A percentile compares a stretch with the other conserved stretches of the same genome.
Evolutionary conservation across 2,329 filamentous ascomycete genomes (phyloP).

Genomic region (Metarhizium album): DNA sequence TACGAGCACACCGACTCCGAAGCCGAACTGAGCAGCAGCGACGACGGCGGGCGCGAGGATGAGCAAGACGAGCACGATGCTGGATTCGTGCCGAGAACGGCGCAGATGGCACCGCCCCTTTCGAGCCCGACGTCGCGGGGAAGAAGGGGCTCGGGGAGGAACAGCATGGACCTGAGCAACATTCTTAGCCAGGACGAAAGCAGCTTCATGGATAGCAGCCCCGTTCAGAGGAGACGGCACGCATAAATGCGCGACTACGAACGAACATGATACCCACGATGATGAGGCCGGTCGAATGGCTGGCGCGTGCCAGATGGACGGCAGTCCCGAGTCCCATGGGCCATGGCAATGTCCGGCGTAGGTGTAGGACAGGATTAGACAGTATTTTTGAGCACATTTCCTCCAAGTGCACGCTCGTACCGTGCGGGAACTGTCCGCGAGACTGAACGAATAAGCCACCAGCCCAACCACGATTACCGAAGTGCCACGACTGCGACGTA

Average conservation of each 20-base stretch:
- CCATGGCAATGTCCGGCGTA: not conserved
- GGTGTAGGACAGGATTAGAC: too few relatives aligned
- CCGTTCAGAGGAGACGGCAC: conserved; percentile 15
- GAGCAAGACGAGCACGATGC: conserved; percentile 17
- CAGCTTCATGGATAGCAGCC: conserved; percentile 45
- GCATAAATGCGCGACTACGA: not conserved
- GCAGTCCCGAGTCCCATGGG: not conserved
- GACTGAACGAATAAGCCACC: too few relatives aligned
- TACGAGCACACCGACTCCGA: conserved; percentile 76
- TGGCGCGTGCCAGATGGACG: not conserved
- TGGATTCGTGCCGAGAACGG: conserved; percentile 29
- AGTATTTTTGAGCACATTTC: too few relatives aligned
- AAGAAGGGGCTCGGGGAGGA: conserved; percentile 19
- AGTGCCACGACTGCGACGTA: too few relatives aligned
- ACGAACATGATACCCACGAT: not conserved
- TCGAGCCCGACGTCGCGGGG: conserved; percentile 26
- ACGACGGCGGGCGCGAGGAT: conserved; percentile 15
- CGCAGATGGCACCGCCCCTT: conserved; percentile 22
- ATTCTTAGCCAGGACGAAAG: conserved; percentile 47
- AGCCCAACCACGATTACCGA: too few relatives aligned
- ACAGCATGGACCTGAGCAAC: conserved; percentile 46
- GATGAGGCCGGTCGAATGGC: not conserved
- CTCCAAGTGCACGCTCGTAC: too few relatives aligned
- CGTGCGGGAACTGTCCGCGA: too few relatives aligned
- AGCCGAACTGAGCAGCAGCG: conserved; percentile 45